Base-by-base conservation (phyloP, 306 rosid genomes). In the Trichosanthes truncata region DNA sequence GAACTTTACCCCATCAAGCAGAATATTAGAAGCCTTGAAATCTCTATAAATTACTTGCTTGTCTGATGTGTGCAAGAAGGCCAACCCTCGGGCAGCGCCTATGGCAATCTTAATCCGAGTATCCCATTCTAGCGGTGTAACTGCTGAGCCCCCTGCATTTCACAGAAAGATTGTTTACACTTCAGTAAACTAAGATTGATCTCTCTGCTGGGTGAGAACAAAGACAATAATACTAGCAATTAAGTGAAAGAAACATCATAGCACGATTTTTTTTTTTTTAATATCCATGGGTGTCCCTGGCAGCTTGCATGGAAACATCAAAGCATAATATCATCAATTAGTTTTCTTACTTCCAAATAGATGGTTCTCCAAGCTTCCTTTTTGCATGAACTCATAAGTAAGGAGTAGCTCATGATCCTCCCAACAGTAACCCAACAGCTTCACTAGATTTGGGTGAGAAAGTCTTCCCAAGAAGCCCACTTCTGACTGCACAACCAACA, bases 71-170 rank as follows among this genome's bases (percentile, higher is more conserved):
- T 96, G 99, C 87, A 96, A 87, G 83, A 96, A 96, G 10, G 93
- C 87, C 83, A 95, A 83, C 78, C 97, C 99, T 81, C 89, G 86
- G 49, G 98, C 99, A n/a, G 97, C 99, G 59, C 94, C 98, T 36
- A 96, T 96, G 62, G 97, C 93, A 67, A 95, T 86, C 90, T 95
- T 93, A 82, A 95, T 89, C 87, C 99, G 89, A 40, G 85, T 59
- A 14, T 89, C 93, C 99, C 97, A 95, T 9, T 88, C 81, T 76
- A 95, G 94, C 61, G 97, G 93, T 66, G 90, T 90, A 83, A 89
- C 97, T 56, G 88, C 84, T 15, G 97, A 82, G 11, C 99, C 98
- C 81, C 97, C 96, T 94, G 89, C 79, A 85, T 53, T 65, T 48
- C 26, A 66, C 17, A 23, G 46, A 33, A 52, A 23, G 14, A 23